These are phyloP conservation scores for Rhytidiadelphus loreus DNA, from an alignment of 225 moss, liverwort and hornwort species.

Conservation along the genomic window DNA sequence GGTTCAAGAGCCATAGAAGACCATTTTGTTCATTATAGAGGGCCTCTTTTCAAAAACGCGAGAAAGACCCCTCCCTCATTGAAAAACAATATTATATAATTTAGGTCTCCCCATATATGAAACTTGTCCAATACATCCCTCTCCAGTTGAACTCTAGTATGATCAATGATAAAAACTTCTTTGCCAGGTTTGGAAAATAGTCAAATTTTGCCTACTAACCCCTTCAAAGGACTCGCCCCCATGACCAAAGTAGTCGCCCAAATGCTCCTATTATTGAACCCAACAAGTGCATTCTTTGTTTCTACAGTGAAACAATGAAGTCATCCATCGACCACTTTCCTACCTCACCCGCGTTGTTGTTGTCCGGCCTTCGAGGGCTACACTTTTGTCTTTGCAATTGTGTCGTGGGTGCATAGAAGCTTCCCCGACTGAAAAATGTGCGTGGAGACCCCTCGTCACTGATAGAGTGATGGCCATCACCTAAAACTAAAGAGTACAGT, in stretches of 20 bases:
- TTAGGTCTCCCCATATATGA: accelerated
- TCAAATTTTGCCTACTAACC: not conserved
- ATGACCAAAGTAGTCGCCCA: not conserved
- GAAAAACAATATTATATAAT: not conserved
- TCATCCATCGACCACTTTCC: not conserved
- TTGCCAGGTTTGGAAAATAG: accelerated
- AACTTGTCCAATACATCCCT: not conserved
- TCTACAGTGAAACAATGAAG: not conserved
- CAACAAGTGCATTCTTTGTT: not conserved
- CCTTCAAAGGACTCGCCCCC: accelerated
- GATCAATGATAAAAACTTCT: not conserved
- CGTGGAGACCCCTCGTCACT: accelerated
- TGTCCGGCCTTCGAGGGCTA: not conserved
- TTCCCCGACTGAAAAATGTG: not conserved
- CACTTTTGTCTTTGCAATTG: not conserved
- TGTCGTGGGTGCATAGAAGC: not conserved
- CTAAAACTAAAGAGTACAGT: not conserved
- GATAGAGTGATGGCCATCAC: not conserved
- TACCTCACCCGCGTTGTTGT: accelerated
- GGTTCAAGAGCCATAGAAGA: not conserved
- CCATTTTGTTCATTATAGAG: accelerated
- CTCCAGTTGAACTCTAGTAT: accelerated
- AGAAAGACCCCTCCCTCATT: accelerated
- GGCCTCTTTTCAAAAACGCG: not conserved
- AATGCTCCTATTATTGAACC: not conserved